Evolutionary conservation across 768 basidiomycete species (phyloP), one percentile per base, ranked within the genome.

Genomic region (Termitomyces sp.): DNA sequence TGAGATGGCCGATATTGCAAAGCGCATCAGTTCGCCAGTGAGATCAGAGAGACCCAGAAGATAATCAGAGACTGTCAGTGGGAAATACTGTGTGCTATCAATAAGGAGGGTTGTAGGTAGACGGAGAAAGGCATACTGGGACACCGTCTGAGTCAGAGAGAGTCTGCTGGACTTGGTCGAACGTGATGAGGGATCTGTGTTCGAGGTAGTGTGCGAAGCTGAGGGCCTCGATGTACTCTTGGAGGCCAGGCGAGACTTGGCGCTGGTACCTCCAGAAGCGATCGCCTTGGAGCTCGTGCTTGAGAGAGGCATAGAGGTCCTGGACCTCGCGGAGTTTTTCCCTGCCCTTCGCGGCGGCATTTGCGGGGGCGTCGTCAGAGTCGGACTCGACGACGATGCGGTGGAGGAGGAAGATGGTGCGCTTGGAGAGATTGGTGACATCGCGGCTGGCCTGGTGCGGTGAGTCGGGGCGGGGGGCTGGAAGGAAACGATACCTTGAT

Each of bases 1-100:
- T 3, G 85, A 77, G 46, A 94, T 85, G 50, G 90, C 85, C 50
- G 93, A 91, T 62, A 98, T 96, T 11, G 94, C 94, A 64, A 89
- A 90, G 38, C 96, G 84, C 97, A 98, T 98, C 31, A 98, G 84
- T 74, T 99, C 97, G 48, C 97, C 97, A 0, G 94, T 97, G 25
- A 99, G 81, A 74, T 99, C 97, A 7, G 93, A 92, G 34, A 98
- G 75, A 5, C 97, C 97, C 3, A 98, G 84, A 14, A 98, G 78
- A 70, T 97, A 98, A 70, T 98, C 96, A 45, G 89, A 86, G 38
- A 85, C 70, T 9, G 92, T 81, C 37, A 96, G 70, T 4, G 86
- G 84, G 66, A 95, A 89, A 65, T 83, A 90, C 95, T 96, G 71
- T 50, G 60, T 20, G 56, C 57, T 7, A 45, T 56, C 60, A 61